phyloP scores from a whole-genome alignment of 2,329 filamentous ascomycete species.

The Beauveria scarabaeidicola region DNA sequence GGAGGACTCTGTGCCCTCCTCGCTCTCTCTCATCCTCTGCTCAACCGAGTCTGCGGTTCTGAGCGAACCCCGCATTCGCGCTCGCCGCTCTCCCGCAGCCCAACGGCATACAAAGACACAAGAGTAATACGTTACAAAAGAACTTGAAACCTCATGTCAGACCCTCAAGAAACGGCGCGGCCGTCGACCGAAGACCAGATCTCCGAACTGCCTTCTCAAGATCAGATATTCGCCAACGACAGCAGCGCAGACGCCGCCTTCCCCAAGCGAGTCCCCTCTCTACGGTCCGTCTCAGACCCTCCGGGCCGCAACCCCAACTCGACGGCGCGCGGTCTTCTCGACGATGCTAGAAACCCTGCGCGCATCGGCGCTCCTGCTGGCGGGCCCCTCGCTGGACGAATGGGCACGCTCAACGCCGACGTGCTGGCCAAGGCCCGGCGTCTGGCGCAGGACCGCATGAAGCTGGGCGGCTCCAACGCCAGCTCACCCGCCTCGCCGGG shows the following conservation, averaged over 20 bases:
- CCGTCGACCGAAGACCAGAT: background rate
- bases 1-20: conserved; percentile 8
- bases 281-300: conserved; percentile 53
- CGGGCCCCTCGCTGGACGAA: conserved; percentile 24
- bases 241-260: conserved; percentile 19
- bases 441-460: conserved; percentile 38
- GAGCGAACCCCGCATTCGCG: background rate
- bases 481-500: conserved; percentile 23
- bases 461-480: conserved; percentile 29
- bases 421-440: conserved; percentile 41
- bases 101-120: background rate
- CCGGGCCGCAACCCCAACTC: conserved; percentile 69
- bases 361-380: conserved; percentile 19
- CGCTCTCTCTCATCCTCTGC: conserved; percentile 1
- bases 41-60: background rate
- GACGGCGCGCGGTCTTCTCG: conserved; percentile 71
- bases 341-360: conserved; percentile 48
- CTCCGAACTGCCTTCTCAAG: background rate
- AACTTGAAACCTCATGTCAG: background rate
- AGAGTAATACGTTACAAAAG: background rate
- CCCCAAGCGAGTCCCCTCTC: conserved; percentile 46
- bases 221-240: background rate
- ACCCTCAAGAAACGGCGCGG: background rate
- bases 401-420: conserved; percentile 28
- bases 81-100: background rate